Percentiles rank a stretch among this genome's conserved stretches.
These are phyloP conservation scores for Nectriaceae sp. DNA, from an alignment of 2,329 filamentous ascomycete species.

Conservation along the genomic window DNA sequence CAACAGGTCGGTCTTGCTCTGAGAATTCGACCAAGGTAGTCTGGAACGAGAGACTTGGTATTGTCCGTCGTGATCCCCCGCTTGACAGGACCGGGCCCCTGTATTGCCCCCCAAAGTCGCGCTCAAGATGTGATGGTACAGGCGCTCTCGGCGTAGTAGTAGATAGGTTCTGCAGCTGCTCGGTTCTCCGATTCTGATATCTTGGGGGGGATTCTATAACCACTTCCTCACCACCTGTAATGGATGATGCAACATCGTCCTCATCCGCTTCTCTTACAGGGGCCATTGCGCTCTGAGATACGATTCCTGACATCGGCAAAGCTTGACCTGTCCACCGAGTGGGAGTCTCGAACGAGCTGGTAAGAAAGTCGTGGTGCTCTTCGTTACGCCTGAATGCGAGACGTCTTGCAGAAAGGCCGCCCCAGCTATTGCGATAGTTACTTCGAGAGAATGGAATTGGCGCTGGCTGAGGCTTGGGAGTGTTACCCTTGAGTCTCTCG, in stretches of 20 bases:
- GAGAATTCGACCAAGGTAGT: constrained; percentile 4
- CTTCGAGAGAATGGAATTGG: constrained; percentile 11
- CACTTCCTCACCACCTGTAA: constrained; percentile 22
- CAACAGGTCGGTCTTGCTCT: constrained; percentile 1
- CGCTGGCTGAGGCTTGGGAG: constrained; percentile 11
- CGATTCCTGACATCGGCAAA: constrained; percentile 36
- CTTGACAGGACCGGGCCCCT: constrained; percentile 9
- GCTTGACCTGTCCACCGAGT: constrained; percentile 49
- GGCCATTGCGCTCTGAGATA: constrained; percentile 31
- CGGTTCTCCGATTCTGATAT: constrained; percentile 18
- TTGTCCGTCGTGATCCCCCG: constrained; percentile 6
- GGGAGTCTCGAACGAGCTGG: constrained; percentile 40
- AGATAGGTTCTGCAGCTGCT: constrained; percentile 27
- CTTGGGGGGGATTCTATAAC: constrained; percentile 22
- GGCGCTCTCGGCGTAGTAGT: constrained; percentile 47
- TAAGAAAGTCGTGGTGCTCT: constrained; percentile 18
- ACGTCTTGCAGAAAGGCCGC: constrained; percentile 26
- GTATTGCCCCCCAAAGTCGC: constrained; percentile 30
- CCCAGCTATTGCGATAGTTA: constrained; percentile 27
- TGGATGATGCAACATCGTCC: constrained; percentile 24
- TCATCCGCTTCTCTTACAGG: constrained; percentile 35
- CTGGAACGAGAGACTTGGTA: background rate
- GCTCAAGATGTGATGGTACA: constrained; percentile 45
- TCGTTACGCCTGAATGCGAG: constrained; percentile 24
- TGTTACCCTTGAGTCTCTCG: constrained; percentile 14